These are phyloP conservation scores for Globisporangium spinosum DNA, from an alignment of 352 stramenopile genomes.

Conservation along the genomic window DNA sequence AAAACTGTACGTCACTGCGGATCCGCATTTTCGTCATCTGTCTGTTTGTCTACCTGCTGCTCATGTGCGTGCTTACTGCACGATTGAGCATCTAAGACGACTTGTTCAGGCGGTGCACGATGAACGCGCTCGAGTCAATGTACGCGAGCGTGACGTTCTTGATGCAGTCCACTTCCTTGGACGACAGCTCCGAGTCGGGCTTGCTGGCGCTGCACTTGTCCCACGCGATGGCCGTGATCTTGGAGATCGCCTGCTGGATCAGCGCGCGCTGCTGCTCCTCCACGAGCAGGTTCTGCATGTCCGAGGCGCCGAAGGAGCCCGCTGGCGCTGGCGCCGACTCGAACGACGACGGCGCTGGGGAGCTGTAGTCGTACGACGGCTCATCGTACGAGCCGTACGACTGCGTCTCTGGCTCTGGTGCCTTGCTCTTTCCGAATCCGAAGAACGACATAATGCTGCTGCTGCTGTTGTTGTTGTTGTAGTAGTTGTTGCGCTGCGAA, in stretches of 20 bases:
- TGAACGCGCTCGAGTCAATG: slow-evolving; percentile 85
- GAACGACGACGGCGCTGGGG: slow-evolving; percentile 32
- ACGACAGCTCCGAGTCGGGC: slow-evolving; percentile 78
- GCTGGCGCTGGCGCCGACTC: slow-evolving; percentile 29
- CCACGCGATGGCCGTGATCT: slow-evolving; percentile 88
- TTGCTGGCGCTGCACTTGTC: slow-evolving; percentile 87
- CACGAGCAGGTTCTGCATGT: slow-evolving; percentile 81
- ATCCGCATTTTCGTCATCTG: slow-evolving; percentile 25
- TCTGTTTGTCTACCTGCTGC: slow-evolving; percentile 19
- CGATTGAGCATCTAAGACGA: slow-evolving; percentile 25
- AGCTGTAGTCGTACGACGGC: slow-evolving; percentile 72
- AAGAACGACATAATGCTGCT: slow-evolving; percentile 70
- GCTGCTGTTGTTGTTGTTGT: background rate
- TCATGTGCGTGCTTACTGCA: slow-evolving; percentile 23
- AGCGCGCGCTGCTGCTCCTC: slow-evolving; percentile 86
- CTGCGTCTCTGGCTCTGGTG: slow-evolving; percentile 39
- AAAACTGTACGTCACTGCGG: slow-evolving; percentile 3
- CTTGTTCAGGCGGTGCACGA: slow-evolving; percentile 82
- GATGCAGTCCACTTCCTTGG: slow-evolving; percentile 80
- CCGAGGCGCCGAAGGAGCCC: slow-evolving; percentile 36
- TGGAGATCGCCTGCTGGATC: slow-evolving; percentile 86
- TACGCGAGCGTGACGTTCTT: slow-evolving; percentile 87
- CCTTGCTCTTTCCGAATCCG: slow-evolving; percentile 72
- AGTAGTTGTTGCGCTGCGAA: background rate
- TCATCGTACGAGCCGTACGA: slow-evolving; percentile 64